Evolutionary conservation across 108 stramenopile genomes (phyloP).

Genomic region (Ochromonas danica): DNA sequence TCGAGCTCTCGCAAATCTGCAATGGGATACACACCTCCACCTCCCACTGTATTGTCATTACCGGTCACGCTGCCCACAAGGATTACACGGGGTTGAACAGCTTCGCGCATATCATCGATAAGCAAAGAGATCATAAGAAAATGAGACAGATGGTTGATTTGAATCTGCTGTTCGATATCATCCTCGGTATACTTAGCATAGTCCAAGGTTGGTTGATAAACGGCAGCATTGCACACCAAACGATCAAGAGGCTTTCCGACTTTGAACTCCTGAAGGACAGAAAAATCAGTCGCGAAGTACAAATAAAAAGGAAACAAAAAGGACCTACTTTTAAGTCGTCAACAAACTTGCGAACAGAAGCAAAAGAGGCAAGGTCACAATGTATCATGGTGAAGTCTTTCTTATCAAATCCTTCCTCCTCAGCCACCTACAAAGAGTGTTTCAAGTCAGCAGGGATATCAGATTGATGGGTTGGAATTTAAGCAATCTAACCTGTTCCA

Average conservation of each 20-base stretch:
- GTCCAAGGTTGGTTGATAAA: slow-evolving; percentile 75
- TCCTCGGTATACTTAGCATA: slow-evolving; percentile 80
- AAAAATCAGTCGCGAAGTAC: too few species aligned
- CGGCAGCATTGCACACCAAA: slow-evolving; percentile 79
- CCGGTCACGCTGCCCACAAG: slow-evolving; percentile 84
- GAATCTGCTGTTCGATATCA: slow-evolving; percentile 83
- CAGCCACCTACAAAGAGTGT: too few species aligned
- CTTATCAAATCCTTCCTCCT: slow-evolving; percentile 70
- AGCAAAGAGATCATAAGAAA: slow-evolving; percentile 72
- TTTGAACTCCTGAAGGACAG: too few species aligned
- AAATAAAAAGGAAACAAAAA: too few species aligned
- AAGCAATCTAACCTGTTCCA: slow-evolving; percentile 81
- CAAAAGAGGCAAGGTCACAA: slow-evolving; percentile 78
- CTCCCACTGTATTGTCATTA: slow-evolving; percentile 84
- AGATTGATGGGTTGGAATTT: too few species aligned
- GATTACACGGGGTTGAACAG: slow-evolving; percentile 68
- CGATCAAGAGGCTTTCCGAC: slow-evolving; percentile 73
- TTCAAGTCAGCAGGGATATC: too few species aligned
- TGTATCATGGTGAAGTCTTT: slow-evolving; percentile 77
- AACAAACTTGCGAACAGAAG: slow-evolving; percentile 73
- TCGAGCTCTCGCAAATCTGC: slow-evolving; percentile 79
- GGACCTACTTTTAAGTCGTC: slow-evolving; percentile 64
- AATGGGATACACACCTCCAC: slow-evolving; percentile 83
- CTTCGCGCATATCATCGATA: slow-evolving; percentile 64
- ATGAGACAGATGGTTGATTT: slow-evolving; percentile 79